Percentiles rank a stretch among this genome's conserved stretches.
Conservation (phyloP, 495 filamentous ascomycete genomes). For the Xylaria intraflava region DNA sequence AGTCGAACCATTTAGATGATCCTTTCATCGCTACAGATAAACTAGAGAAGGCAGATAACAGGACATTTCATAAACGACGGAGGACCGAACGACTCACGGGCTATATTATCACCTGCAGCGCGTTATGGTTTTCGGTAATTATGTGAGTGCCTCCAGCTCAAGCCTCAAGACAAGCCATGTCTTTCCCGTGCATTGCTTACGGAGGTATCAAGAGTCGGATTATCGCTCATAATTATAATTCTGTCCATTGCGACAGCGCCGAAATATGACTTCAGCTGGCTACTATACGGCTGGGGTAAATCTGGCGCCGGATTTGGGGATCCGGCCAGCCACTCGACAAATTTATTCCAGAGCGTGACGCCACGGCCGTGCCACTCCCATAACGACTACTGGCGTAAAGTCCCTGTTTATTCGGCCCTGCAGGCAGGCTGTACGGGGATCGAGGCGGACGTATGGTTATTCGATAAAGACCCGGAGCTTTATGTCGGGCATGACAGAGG, state of each 20-base stretch:
- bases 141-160: slow-evolving; percentile 22
- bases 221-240: slow-evolving; percentile 39
- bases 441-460: slow-evolving; percentile 87
- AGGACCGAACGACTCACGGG: background rate
- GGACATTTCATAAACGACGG: background rate
- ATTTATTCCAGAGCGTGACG: slow-evolving; percentile 63
- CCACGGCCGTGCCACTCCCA: slow-evolving; percentile 73
- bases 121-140: slow-evolving; percentile 25
- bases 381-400: slow-evolving; percentile 83
- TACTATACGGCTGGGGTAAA: slow-evolving; percentile 49
- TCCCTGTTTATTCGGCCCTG: slow-evolving; percentile 62
- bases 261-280: slow-evolving; percentile 46
- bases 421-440: slow-evolving; percentile 63
- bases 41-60: background rate
- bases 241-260: slow-evolving; percentile 46
- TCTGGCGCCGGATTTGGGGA: slow-evolving; percentile 41
- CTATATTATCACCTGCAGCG: background rate
- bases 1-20: background rate
- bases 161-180: background rate
- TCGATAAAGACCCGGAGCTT: slow-evolving; percentile 51
- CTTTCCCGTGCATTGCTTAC: slow-evolving; percentile 14
- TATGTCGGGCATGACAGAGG: slow-evolving; percentile 54
- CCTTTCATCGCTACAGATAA: background rate
- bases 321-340: slow-evolving; percentile 61
- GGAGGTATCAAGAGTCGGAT: slow-evolving; percentile 15